Evolutionary conservation across 73 alveolate genomes (phyloP), one percentile per base, ranked within the genome.

Genomic region (Paramecium tetraurelia): DNA sequence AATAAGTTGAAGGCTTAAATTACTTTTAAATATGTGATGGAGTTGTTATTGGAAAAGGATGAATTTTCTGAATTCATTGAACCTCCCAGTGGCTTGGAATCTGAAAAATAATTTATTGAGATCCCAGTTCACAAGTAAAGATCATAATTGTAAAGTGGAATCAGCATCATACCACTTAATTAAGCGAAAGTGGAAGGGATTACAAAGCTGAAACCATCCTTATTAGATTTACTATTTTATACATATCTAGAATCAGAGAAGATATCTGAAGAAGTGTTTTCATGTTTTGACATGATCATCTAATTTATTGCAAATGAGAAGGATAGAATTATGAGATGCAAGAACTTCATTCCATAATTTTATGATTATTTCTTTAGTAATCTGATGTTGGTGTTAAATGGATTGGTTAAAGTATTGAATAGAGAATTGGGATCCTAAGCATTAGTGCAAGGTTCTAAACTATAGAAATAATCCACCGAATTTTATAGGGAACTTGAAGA

Each of bases 221-320:
- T 89, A 14, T 50, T 89, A 38, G 50, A 71, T 71, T 89, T 70
- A 20, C 20, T 89, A 70, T 89, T 70, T 46, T 89, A 89, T 29
- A 89, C 94, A 1, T 89, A 70, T 36, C 72, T 89, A 53, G 94
- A 89, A 70, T 70, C 92, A 40, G 94, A 89, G 46, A 89, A 89
- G 46, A 89, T 89, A 22, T 89, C 94, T 44, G 94, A 89, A 59
- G 94, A 89, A 44, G 57, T 89, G 14, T 70, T 70, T 44, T 59
- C 76, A 70, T 89, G 87, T 46, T 70, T 89, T 21, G 84, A 14
- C 8, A 59, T 58, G 48, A 70, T 89, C 11, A 89, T 44, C 1
- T 50, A 89, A 40, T 89, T 27, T 14, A 72, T 89, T 22, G 70
- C 80, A 12, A 70, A 44, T 53, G 94, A 89, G 14, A 24, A 46